Base-by-base conservation (phyloP, 805 yeast genomes). In the Schwanniomyces polymorphus region DNA sequence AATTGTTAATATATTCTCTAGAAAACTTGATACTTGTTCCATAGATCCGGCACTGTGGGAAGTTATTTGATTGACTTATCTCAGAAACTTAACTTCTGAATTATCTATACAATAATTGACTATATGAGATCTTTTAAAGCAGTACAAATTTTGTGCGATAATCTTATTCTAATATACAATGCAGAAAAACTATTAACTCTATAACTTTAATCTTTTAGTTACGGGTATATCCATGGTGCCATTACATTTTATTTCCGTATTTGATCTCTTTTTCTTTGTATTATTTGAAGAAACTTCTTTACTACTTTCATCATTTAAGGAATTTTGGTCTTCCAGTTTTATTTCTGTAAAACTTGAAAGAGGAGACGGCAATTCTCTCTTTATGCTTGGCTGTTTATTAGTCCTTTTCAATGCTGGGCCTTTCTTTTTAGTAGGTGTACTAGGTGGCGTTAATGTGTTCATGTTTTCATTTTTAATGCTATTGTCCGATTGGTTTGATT, bases 1-100 rank as follows among this genome's bases (percentile, higher is more conserved):
- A 25, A 62, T 65, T 21, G 67, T 55, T 41, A 70, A 53, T 47
- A 70, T 67, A 50, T 61, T 65, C 41, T 70, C 75, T 9, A 70
- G 49, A 46, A 70, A 66, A 39, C 63, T 64, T 26, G 74, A 68
- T 21, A 70, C 68, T 50, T 58, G 73, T 18, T 69, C 74, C 75
- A 69, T 70, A 31, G 35, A 16, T 31, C 12, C 14, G 21, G 17
- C 8, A 2, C 18, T 14, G n/a, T 14, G 10, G 11, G 17, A 7
- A 10, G 2, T 31, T 4, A 3, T 31, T 8, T 14, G 17, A 5
- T 6, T 14, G 35, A 14, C 4, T 29, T 29, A 29, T 7, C 34
- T 29, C 34, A 29, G 34, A 31, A 31, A 31, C 17, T 5, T 16
- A 9, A 16, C 14, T 31, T 31, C 18, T 10, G 14, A 31, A 21